phyloP scores from a whole-genome alignment of 148 eudicot genomes.

The Amaranthus cruentus region DNA sequence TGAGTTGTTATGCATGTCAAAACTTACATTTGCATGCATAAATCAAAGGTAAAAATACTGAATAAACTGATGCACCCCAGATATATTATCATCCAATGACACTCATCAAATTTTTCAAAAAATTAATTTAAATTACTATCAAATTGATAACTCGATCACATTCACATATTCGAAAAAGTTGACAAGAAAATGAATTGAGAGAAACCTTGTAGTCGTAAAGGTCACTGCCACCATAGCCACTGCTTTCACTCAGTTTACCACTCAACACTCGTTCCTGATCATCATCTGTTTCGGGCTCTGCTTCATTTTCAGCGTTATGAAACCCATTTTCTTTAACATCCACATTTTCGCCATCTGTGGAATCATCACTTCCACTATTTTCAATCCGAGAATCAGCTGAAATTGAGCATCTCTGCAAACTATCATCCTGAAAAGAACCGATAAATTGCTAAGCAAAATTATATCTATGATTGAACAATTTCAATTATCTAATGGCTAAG shows the following conservation, averaged over 20 bases:
- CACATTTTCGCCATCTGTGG: conserved; percentile 67
- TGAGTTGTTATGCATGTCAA: neutral
- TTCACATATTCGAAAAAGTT: neutral
- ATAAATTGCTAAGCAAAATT: conserved; percentile 13
- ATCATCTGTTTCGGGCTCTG: conserved; percentile 65
- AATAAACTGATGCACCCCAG: neutral
- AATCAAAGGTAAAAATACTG: neutral
- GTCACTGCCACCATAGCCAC: conserved; percentile 85
- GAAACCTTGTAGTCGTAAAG: conserved; percentile 90
- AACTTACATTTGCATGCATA: neutral
- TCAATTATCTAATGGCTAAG: neutral
- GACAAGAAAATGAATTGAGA: conserved; percentile 7
- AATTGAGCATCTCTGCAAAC: conserved; percentile 81
- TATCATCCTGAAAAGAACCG: conserved; percentile 61
- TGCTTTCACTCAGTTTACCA: conserved; percentile 90
- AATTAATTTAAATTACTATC: neutral
- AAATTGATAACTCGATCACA: neutral
- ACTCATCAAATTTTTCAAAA: neutral
- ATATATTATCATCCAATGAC: neutral
- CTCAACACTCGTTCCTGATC: conserved; percentile 75
- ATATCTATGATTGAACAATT: neutral
- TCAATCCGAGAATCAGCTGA: conserved; percentile 85
- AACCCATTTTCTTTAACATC: conserved; percentile 58
- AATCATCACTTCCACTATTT: conserved; percentile 77
- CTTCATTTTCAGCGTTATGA: conserved; percentile 79